Conservation (phyloP, 2,329 filamentous ascomycete genomes). For the Didymella exigua region DNA sequence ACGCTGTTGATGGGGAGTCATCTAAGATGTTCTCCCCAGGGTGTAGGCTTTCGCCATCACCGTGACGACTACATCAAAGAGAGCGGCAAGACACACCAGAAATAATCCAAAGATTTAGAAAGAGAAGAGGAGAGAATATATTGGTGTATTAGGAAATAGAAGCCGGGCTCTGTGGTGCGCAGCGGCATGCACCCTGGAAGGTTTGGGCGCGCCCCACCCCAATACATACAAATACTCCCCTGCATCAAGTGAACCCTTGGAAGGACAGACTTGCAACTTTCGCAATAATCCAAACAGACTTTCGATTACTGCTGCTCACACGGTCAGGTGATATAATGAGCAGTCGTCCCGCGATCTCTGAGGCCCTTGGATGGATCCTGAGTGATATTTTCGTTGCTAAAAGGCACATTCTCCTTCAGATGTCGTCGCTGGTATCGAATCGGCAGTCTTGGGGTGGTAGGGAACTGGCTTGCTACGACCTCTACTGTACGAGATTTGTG, state of each 20-base stretch:
- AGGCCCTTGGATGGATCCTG: not conserved
- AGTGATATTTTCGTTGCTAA: not conserved
- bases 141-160: not conserved
- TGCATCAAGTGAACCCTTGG: not conserved
- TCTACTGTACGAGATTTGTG: constrained; percentile 7
- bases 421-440: not conserved
- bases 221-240: not conserved
- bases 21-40: too few relatives aligned
- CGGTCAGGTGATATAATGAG: too few relatives aligned
- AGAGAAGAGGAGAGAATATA: not conserved
- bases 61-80: not conserved
- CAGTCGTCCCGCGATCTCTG: not conserved
- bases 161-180: not conserved
- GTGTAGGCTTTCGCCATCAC: not conserved
- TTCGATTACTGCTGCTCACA: not conserved
- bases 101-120: not conserved
- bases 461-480: not conserved
- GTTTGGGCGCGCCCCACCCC: not conserved
- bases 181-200: not conserved
- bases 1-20: not conserved
- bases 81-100: not conserved
- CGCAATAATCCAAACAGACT: not conserved
- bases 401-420: not conserved
- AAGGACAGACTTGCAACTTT: not conserved
- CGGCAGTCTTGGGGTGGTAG: not conserved